Base-by-base conservation (phyloP, 192 early-diverging fungal species). In the Allomyces macrogynus region DNA sequence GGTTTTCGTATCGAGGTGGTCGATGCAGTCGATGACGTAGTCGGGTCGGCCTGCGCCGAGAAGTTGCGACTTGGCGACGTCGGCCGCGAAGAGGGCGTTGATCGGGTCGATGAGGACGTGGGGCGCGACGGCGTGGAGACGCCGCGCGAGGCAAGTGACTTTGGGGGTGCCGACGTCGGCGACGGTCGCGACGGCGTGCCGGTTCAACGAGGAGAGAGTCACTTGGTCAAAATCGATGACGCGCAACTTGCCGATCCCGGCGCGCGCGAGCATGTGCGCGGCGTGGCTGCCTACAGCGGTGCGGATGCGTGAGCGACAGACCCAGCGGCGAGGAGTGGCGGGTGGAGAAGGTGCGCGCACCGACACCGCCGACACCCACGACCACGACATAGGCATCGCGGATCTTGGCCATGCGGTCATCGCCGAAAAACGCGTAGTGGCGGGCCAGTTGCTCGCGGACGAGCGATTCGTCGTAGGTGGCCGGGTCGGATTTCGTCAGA, bases 141-240 rank as follows among this genome's bases (percentile, higher is more conserved):
- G 88, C 43, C 77, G 80, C 64, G 79, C 72, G 65, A 98, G 80
- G 18, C 86, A 81, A 1, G 71, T 68, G 0, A 89, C 88, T 75
- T 98, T 96, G 61, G 92, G 83, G 2, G 80, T 91, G 5, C 93
- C 92, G 9, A 95, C 91, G 68, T 91, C 91, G 1, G 81, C 83
- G n/a, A 86, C 83, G 0, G 86, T 89, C 9, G 93, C 93, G 3
- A 95, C 90, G 0, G 92, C 91, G 64, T 97, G 95, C 54, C 95
- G 78, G 73, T 98, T 98, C 66, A 98, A 76, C n/a, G 81, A 84
- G 49, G 89, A 91, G 23, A 96, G 74, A 1, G 92, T 90, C 18
- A 98, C 93, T 74, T 96, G 92, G 75, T 98, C 95, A 76, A 98
- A 98, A 65, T 98, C 95, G 63, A 98, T 92, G 40, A 98, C 72